A percentile compares a stretch with the other conserved stretches of the same genome.
Evolutionary conservation across 352 stramenopile genomes (phyloP).

Genomic region (Pythium folliculosum): DNA sequence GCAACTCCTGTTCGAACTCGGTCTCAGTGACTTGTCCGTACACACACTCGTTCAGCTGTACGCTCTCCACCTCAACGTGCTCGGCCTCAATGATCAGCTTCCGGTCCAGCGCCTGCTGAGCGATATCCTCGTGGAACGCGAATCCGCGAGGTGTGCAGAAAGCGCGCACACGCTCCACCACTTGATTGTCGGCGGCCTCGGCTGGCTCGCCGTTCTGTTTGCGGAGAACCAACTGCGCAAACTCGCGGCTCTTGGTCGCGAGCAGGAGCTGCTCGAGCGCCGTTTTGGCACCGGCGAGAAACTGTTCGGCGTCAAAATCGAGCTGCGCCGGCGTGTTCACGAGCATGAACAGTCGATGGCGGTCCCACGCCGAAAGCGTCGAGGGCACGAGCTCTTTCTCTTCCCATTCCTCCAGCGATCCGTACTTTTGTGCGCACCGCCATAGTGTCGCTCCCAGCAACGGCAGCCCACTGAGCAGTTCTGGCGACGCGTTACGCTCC

Average conservation of each 20-base stretch:
- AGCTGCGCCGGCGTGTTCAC: slow-evolving; percentile 22
- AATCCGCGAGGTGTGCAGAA: slow-evolving; percentile 26
- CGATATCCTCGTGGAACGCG: slow-evolving; percentile 14
- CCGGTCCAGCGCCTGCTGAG: slow-evolving; percentile 3
- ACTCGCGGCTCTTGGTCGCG: slow-evolving; percentile 26
- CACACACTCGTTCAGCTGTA: slow-evolving; percentile 24
- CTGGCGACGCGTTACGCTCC: background rate
- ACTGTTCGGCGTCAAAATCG: slow-evolving; percentile 24
- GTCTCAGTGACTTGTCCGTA: slow-evolving; percentile 24
- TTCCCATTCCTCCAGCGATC: slow-evolving; percentile 15
- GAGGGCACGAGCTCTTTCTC: slow-evolving; percentile 19
- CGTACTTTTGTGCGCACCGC: slow-evolving; percentile 21
- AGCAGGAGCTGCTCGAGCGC: slow-evolving; percentile 23
- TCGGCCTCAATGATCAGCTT: slow-evolving; percentile 25
- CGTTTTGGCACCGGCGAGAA: slow-evolving; percentile 15
- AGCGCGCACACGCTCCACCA: slow-evolving; percentile 8
- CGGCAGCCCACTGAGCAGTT: slow-evolving; percentile 21
- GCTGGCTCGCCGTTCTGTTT: background rate
- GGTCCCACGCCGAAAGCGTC: slow-evolving; percentile 22
- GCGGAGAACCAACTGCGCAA: slow-evolving; percentile 12
- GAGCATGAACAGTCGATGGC: slow-evolving; percentile 25
- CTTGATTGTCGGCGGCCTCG: background rate
- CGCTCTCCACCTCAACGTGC: slow-evolving; percentile 24
- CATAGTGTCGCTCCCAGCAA: slow-evolving; percentile 23
- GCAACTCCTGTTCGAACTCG: slow-evolving; percentile 26